Conservation (phyloP, 108 stramenopile species). For the Nitzschia inconspicua region DNA sequence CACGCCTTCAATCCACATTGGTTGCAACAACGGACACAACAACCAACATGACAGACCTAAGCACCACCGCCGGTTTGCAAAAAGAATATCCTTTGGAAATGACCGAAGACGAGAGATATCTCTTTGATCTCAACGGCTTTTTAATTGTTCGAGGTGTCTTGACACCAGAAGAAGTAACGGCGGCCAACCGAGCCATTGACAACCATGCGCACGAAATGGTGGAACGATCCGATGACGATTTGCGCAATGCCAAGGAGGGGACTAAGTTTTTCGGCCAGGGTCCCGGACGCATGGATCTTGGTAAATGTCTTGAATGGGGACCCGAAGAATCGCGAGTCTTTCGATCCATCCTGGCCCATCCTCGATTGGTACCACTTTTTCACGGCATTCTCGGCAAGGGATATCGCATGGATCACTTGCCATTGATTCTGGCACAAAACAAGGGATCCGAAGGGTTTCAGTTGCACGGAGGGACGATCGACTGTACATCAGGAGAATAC, state of each 20-base stretch:
- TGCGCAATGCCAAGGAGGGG: slow-evolving; percentile 74
- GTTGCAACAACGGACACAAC: background rate
- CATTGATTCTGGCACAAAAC: slow-evolving; percentile 81
- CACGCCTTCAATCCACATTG: slow-evolving; percentile 20
- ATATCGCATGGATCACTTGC: slow-evolving; percentile 91
- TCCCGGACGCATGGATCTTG: slow-evolving; percentile 83
- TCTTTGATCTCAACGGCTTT: slow-evolving; percentile 92
- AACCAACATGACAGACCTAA: background rate
- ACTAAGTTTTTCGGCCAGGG: slow-evolving; percentile 70
- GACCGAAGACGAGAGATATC: slow-evolving; percentile 83
- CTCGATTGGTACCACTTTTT: slow-evolving; percentile 80
- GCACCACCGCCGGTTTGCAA: background rate
- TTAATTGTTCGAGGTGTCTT: slow-evolving; percentile 79
- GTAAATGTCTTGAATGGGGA: slow-evolving; percentile 85
- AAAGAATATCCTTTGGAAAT: slow-evolving; percentile 48
- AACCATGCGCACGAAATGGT: slow-evolving; percentile 59
- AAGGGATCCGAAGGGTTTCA: slow-evolving; percentile 87
- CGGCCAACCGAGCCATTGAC: slow-evolving; percentile 78
- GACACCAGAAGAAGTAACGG: slow-evolving; percentile 67
- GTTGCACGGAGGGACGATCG: slow-evolving; percentile 89
- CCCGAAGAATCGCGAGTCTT: slow-evolving; percentile 66
- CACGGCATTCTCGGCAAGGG: slow-evolving; percentile 86
- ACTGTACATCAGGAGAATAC: slow-evolving; percentile 76
- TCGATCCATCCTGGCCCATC: slow-evolving; percentile 81
- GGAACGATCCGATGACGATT: slow-evolving; percentile 51